phyloP scores from a whole-genome alignment of 768 basidiomycete genomes.

The Tulasnella sp. region DNA sequence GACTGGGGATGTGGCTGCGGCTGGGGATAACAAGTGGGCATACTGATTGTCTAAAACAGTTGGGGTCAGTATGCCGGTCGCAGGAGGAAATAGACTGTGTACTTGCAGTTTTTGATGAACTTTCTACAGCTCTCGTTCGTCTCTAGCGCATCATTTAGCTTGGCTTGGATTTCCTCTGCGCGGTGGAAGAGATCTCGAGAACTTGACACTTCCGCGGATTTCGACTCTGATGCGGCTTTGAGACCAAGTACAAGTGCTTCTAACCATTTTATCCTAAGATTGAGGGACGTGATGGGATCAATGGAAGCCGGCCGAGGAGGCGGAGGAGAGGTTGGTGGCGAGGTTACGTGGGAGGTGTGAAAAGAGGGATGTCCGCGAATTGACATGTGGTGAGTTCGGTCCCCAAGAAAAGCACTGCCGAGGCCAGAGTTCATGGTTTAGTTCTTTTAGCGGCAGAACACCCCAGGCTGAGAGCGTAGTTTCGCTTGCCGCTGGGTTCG shows the following conservation, averaged over 20 bases:
- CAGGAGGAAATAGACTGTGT: background rate
- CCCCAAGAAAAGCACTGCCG: constrained; percentile 76
- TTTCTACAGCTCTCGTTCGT: constrained; percentile 61
- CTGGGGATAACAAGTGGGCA: constrained; percentile 62
- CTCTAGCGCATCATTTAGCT: constrained; percentile 51
- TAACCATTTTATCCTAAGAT: constrained; percentile 69
- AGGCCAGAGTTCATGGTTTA: constrained; percentile 30
- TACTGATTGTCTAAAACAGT: constrained; percentile 58
- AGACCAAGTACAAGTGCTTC: constrained; percentile 69
- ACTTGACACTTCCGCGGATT: constrained; percentile 29
- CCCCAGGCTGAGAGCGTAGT: background rate
- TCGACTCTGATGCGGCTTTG: constrained; percentile 33
- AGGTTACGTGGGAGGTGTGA: constrained; percentile 34
- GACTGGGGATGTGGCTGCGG: constrained; percentile 65
- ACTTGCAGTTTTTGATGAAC: constrained; percentile 69
- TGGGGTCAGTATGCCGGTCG: background rate
- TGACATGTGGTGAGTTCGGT: constrained; percentile 53
- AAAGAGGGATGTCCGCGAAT: constrained; percentile 36
- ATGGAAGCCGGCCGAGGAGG: constrained; percentile 29
- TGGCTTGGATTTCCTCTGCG: constrained; percentile 52
- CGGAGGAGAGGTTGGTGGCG: constrained; percentile 23
- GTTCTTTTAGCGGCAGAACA: background rate
- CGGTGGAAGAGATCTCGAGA: constrained; percentile 46
- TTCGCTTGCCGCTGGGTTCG: background rate
- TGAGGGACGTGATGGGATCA: constrained; percentile 59